Evolutionary conservation across 371 early-diverging fungal species (phyloP).

Genomic region (Saksenaea vasiformis): DNA sequence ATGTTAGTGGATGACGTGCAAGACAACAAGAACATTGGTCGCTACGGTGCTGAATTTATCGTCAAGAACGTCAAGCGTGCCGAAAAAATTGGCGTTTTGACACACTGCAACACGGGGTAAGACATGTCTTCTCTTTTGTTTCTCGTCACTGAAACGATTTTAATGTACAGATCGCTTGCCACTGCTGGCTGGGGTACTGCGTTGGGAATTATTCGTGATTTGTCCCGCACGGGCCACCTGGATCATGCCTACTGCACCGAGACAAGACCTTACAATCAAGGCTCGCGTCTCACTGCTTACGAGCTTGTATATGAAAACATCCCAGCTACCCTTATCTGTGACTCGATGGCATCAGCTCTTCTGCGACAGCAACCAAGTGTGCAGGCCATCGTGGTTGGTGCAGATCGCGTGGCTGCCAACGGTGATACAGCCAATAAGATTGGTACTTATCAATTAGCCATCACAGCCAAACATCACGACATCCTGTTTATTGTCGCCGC

Average conservation of each 20-base stretch:
- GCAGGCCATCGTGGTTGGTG: conserved; percentile 92
- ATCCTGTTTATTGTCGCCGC: conserved; percentile 94
- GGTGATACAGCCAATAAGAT: conserved; percentile 99
- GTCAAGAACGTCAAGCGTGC: conserved; percentile 38
- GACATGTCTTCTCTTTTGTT: conserved; percentile 7
- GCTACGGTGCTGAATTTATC: conserved; percentile 74
- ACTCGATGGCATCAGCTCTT: conserved; percentile 89
- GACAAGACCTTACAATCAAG: conserved; percentile 97
- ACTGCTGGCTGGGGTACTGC: conserved; percentile 91
- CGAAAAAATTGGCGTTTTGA: conserved; percentile 70
- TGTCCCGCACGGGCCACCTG: conserved; percentile 60
- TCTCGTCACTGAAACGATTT: background rate
- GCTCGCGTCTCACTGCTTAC: conserved; percentile 91
- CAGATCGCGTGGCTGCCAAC: conserved; percentile 95
- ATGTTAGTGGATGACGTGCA: conserved; percentile 87
- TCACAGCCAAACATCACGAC: conserved; percentile 84
- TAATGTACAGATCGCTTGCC: conserved; percentile 62
- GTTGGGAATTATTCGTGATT: conserved; percentile 83
- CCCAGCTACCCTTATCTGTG: conserved; percentile 88
- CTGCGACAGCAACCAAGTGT: conserved; percentile 57
- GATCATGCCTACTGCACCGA: conserved; percentile 93
- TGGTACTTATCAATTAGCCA: conserved; percentile 95
- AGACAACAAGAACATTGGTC: conserved; percentile 90
- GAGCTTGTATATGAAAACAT: conserved; percentile 93
- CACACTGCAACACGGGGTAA: conserved; percentile 96